Evolutionary conservation across 768 basidiomycete genomes (phyloP).

Genomic region (Podaxis sp.): DNA sequence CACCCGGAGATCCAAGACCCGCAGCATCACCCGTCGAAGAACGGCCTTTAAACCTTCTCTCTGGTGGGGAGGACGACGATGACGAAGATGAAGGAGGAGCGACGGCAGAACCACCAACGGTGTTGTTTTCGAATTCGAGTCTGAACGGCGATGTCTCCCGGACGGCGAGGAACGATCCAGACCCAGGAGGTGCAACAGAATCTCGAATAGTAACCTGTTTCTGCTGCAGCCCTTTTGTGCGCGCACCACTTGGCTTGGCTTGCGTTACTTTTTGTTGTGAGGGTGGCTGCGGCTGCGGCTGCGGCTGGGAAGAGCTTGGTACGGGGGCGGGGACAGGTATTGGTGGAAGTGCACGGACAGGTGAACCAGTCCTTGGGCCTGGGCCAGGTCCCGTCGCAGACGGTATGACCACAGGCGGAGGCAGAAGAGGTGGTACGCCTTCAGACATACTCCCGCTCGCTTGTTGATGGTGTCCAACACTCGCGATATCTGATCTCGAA

Average conservation of each 20-base stretch:
- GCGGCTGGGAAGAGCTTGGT: neutral
- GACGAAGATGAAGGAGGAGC: neutral
- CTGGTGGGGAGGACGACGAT: neutral
- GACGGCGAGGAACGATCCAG: constrained; percentile 26
- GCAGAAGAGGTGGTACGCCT: neutral
- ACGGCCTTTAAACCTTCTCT: neutral
- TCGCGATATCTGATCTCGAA: neutral
- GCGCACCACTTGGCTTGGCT: neutral
- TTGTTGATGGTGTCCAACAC: neutral
- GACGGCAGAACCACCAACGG: neutral
- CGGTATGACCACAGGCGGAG: no score
- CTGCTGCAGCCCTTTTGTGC: neutral
- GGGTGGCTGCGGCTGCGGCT: neutral
- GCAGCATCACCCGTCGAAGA: constrained; percentile 2
- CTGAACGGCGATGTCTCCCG: constrained; percentile 43
- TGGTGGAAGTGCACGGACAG: constrained; percentile 9
- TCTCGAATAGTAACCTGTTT: neutral
- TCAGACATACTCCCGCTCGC: neutral
- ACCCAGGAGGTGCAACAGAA: neutral
- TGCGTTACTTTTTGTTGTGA: neutral
- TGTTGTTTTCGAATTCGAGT: constrained; percentile 30
- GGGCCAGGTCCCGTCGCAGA: neutral
- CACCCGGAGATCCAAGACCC: neutral
- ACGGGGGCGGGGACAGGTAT: neutral
- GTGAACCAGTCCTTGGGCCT: neutral